Percentiles rank a stretch among this genome's conserved stretches.
phyloP scores from a whole-genome alignment of 257 asterid genomes.

The Solanum paucissectum region DNA sequence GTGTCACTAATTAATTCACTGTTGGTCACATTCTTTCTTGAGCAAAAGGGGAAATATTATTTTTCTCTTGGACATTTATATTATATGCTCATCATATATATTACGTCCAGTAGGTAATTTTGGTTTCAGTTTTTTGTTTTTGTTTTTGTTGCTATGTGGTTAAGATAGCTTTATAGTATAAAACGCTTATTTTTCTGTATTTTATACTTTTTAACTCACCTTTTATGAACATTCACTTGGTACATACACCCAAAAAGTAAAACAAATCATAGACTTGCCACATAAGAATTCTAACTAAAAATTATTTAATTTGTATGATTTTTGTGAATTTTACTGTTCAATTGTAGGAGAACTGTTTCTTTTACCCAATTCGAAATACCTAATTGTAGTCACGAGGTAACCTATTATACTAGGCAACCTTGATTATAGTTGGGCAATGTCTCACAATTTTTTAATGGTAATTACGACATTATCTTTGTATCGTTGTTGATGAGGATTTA shows the following conservation, averaged over 20 bases:
- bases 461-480: fast-evolving
- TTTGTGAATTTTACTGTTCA: background rate
- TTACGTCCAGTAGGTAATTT: too few species aligned
- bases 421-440: too few species aligned
- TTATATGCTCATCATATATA: too few species aligned
- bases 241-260: background rate
- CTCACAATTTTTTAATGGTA: fast-evolving
- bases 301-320: too few species aligned
- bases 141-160: background rate
- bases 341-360: fast-evolving
- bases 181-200: too few species aligned
- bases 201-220: background rate
- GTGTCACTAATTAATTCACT: background rate
- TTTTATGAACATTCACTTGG: too few species aligned
- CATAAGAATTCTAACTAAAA: background rate
- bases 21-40: background rate
- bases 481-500: too few species aligned
- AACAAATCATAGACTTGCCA: too few species aligned
- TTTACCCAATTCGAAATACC: fast-evolving
- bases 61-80: background rate
- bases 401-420: too few species aligned
- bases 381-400: too few species aligned
- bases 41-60: background rate
- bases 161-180: too few species aligned
- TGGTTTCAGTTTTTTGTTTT: too few species aligned